These are phyloP conservation scores for Triadica sebifera DNA, from an alignment of 345 rosid species.

Conservation along the genomic window DNA sequence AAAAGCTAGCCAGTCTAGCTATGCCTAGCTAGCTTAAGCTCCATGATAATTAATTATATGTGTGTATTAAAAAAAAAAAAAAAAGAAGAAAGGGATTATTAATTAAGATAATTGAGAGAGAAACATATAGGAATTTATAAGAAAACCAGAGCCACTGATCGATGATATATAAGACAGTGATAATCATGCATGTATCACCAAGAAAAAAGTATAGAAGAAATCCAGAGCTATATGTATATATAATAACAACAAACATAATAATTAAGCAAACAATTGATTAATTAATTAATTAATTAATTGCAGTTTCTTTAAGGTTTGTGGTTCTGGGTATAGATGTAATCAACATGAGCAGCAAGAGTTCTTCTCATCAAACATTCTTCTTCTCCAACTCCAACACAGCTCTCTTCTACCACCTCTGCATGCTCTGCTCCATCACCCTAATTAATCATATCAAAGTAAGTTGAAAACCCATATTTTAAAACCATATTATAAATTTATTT, in stretches of 20 bases:
- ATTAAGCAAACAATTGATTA: neutral
- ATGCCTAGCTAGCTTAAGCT: no score
- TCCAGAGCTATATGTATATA: no score
- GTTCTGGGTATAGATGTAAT: conserved; percentile 29
- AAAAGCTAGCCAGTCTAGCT: no score
- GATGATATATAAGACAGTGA: no score
- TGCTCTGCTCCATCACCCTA: neutral
- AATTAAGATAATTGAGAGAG: no score
- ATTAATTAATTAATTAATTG: neutral
- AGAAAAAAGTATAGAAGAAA: no score
- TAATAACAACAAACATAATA: neutral
- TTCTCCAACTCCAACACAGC: conserved; percentile 27
- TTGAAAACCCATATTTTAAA: neutral
- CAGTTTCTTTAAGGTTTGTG: conserved; percentile 16
- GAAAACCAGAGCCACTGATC: no score
- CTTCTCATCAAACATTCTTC: conserved; percentile 29
- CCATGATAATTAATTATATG: no score
- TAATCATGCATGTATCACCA: no score
- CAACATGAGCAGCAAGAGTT: conserved; percentile 24
- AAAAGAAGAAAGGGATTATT: no score
- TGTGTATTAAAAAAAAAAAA: no score
- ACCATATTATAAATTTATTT: neutral
- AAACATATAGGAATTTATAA: no score
- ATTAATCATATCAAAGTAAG: neutral
- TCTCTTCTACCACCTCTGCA: conserved; percentile 14